These are phyloP conservation scores for Kernera saxatilis DNA, from an alignment of 345 rosid genomes.

Conservation along the genomic window DNA sequence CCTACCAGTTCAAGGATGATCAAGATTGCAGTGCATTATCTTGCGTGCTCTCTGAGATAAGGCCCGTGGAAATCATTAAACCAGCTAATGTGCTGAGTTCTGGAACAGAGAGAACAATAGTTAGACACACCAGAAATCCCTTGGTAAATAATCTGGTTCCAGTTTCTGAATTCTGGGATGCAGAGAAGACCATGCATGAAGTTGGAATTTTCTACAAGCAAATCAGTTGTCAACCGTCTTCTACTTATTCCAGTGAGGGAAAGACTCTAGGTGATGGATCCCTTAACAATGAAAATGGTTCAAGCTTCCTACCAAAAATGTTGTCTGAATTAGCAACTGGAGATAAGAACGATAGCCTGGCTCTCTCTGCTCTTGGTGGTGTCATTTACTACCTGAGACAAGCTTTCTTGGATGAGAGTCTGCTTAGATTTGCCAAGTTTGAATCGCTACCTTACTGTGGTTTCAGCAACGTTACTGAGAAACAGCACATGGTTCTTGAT, in stretches of 20 bases:
- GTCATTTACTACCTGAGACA: slow-evolving; percentile 82
- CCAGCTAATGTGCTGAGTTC: slow-evolving; percentile 64
- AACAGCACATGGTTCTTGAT: slow-evolving; percentile 87
- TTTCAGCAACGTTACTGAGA: slow-evolving; percentile 48
- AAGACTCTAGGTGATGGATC: slow-evolving; percentile 22
- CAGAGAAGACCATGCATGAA: slow-evolving; percentile 68
- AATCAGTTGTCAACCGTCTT: slow-evolving; percentile 35
- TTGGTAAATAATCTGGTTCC: slow-evolving; percentile 81
- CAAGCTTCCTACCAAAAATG: slow-evolving; percentile 47
- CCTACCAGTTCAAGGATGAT: slow-evolving; percentile 75
- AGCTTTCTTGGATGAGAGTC: slow-evolving; percentile 80
- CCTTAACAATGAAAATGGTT: slow-evolving; percentile 22
- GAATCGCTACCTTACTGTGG: slow-evolving; percentile 71
- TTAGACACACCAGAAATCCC: slow-evolving; percentile 83
- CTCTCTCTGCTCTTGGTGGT: slow-evolving; percentile 97
- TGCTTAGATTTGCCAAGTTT: slow-evolving; percentile 88
- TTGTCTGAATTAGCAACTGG: slow-evolving; percentile 50
- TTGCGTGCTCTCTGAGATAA: slow-evolving; percentile 72
- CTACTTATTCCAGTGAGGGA: slow-evolving; percentile 31
- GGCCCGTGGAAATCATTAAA: slow-evolving; percentile 93
- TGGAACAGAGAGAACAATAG: slow-evolving; percentile 67
- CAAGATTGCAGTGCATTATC: slow-evolving; percentile 70
- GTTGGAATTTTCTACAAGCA: slow-evolving; percentile 45
- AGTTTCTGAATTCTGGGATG: slow-evolving; percentile 80
- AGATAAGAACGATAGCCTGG: slow-evolving; percentile 52